phyloP scores from a whole-genome alignment of 225 moss, liverwort and hornwort genomes.

The Sphagnum tenellum region DNA sequence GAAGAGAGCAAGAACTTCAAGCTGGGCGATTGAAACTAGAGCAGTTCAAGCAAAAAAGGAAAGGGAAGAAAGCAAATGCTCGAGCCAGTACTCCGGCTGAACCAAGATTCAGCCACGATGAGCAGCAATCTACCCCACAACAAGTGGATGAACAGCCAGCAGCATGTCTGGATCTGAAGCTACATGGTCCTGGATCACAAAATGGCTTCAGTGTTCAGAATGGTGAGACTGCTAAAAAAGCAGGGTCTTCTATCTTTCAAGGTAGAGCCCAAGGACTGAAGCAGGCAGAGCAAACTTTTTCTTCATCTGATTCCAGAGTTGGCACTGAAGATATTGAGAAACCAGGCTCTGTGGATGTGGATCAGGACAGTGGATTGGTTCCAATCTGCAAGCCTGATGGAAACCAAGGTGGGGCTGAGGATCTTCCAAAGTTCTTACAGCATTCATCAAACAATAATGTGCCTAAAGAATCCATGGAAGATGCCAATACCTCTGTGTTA shows the following conservation, averaged over 20 bases:
- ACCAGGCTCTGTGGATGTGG: too few species aligned
- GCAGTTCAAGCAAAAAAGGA: slow-evolving; percentile 30
- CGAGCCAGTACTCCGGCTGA: too few species aligned
- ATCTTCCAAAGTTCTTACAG: not conserved
- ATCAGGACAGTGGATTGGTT: too few species aligned
- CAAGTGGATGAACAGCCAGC: not conserved
- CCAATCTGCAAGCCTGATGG: too few species aligned
- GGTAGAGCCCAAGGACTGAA: too few species aligned
- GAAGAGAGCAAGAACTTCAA: slow-evolving; percentile 43
- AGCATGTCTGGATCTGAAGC: not conserved
- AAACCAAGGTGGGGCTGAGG: too few species aligned
- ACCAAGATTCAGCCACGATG: too few species aligned
- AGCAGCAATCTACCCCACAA: not conserved
- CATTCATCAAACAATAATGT: not conserved
- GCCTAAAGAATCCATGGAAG: not conserved
- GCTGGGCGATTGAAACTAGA: slow-evolving; percentile 38
- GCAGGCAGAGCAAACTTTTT: too few species aligned
- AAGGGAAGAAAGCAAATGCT: slow-evolving; percentile 2
- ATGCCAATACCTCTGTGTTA: not conserved
- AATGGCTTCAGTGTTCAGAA: not conserved
- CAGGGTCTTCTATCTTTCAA: too few species aligned
- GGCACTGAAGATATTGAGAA: too few species aligned
- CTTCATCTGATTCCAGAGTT: too few species aligned
- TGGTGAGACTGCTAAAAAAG: too few species aligned
- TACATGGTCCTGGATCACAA: slow-evolving; percentile 5